Percentiles rank a stretch among this genome's conserved stretches.
Conservation (phyloP, 208 protist genomes). For the Trypanosoma boissoni region DNA sequence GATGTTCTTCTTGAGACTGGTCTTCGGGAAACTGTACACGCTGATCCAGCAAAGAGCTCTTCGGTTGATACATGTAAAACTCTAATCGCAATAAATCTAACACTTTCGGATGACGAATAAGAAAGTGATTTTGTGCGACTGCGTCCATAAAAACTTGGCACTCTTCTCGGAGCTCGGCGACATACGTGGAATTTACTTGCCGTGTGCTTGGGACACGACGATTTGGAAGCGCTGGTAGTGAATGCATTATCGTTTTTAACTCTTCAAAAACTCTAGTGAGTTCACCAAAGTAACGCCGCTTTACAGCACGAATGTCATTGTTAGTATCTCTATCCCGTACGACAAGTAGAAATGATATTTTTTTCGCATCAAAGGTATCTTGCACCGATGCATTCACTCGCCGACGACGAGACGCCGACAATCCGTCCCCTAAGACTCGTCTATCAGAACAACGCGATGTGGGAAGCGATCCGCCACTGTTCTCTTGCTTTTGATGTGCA, state of each 20-base stretch:
- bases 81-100: constrained; percentile 35
- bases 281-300: constrained; percentile 13
- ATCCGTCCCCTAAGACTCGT: too few species aligned
- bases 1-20: too few species aligned
- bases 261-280: constrained; percentile 11
- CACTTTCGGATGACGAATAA: constrained; percentile 46
- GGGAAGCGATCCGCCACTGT: neutral
- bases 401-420: too few species aligned
- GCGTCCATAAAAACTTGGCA: constrained; percentile 36
- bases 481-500: neutral
- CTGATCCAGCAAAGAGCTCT: neutral
- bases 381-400: neutral
- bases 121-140: constrained; percentile 33
- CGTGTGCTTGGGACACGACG: constrained; percentile 43
- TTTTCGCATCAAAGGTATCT: constrained; percentile 15
- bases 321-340: constrained; percentile 19
- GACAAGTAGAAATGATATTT: constrained; percentile 12
- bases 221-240: constrained; percentile 27
- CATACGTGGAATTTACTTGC: constrained; percentile 50
- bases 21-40: neutral
- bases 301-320: neutral
- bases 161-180: constrained; percentile 46
- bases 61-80: constrained; percentile 11
- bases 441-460: neutral
- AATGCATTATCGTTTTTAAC: constrained; percentile 17